Base-by-base conservation (phyloP, 2,329 filamentous ascomycete species). In the Verticillium zaregamsianum region DNA sequence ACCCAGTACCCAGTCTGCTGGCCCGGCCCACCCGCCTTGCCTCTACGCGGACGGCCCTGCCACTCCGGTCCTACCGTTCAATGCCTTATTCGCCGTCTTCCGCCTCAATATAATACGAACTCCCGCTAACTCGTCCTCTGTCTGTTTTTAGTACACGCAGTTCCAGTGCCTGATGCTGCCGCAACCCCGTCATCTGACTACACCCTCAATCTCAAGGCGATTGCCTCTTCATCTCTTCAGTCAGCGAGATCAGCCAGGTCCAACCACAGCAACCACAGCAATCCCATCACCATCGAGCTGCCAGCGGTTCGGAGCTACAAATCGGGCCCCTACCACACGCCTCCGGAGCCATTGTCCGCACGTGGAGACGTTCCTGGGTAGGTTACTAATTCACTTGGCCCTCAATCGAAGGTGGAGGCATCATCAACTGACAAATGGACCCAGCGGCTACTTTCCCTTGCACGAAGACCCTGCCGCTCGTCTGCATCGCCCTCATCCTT, bases 311-410 rank as follows among this genome's bases (percentile, higher is more conserved):
- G 72, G 65, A 79, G 76, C 62, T 68, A 77, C 64, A 78, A 73
- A 57, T 72, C 72, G 63, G 70, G 76, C 57, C 74, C 76, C 57
- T 69, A 74, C 55, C 75, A 76, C 67, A 82, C 78, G 28, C 79
- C 79, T 23, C 78, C 76, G 25, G 79, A 80, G 65, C 80, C 79
- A 64, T 72, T 88, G 25, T 86, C 85, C 31, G 86, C 82, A 55
- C 78, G 85, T 60, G 86, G 85, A 59, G 85, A 88, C 70, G 68
- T 85, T 58, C 79, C 77, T 69, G 84, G 85, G 86, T 87, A 80
- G 70, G 81, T 77, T 9, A n/a, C 54, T 45, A 49, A 23, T 15
- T 55, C 5, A 28, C 28, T 28, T 5, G 28, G 28, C 28, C 28
- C 28, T 28, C 28, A 28, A 28, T 28, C 28, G 28, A 28, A 6